A percentile compares a stretch with the other conserved stretches of the same genome.
Evolutionary conservation across 2,329 filamentous ascomycete species (phyloP).

Genomic region (Fusarium sp.): DNA sequence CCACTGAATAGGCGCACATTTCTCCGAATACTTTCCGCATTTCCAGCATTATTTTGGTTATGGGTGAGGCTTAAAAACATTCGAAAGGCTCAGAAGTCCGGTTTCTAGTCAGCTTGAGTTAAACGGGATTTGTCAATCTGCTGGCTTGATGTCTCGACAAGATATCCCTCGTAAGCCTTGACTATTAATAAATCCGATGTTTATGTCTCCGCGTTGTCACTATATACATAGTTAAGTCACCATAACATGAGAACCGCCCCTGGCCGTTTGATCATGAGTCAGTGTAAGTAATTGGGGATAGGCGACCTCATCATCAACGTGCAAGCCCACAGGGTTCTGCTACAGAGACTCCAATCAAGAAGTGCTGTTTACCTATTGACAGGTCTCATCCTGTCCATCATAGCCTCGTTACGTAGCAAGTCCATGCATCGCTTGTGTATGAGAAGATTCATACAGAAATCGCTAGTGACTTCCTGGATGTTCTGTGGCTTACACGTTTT

Average conservation of each 20-base stretch:
- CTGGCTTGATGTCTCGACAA: too few species aligned
- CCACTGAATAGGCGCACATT: neutral
- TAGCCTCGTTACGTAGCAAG: fast-evolving
- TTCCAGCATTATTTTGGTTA: too few species aligned
- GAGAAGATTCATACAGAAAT: neutral
- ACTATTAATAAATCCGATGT: neutral
- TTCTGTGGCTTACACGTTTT: neutral
- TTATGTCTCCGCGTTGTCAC: neutral
- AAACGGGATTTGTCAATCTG: fast-evolving
- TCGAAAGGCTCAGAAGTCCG: too few species aligned
- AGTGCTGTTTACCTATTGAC: neutral
- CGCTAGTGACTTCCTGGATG: neutral
- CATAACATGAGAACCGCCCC: too few species aligned
- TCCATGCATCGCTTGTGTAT: fast-evolving
- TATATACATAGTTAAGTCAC: neutral
- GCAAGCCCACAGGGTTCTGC: neutral
- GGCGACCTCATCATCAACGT: neutral
- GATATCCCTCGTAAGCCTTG: neutral
- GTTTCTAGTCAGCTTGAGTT: too few species aligned
- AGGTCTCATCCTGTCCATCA: neutral
- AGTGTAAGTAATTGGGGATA: neutral
- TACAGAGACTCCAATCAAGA: neutral
- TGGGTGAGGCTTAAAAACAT: too few species aligned
- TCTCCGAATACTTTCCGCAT: too few species aligned
- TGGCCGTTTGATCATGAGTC: neutral